Percentiles rank a stretch among this genome's conserved stretches.
phyloP scores from a whole-genome alignment of 2,329 filamentous ascomycete species.

The Boeremia exigua region DNA sequence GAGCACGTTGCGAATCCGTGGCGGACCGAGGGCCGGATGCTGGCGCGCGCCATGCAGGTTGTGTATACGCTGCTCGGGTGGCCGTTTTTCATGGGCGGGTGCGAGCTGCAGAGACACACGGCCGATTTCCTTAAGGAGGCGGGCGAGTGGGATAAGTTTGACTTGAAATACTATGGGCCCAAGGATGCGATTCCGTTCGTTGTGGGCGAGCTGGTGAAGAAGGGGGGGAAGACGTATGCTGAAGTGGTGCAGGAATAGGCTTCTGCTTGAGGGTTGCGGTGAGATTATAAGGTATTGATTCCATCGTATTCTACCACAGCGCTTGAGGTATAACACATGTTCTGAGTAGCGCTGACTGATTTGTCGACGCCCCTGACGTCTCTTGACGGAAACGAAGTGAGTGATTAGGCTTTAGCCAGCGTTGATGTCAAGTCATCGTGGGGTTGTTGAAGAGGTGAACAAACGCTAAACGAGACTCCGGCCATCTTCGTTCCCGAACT shows the following conservation, averaged over 20 bases:
- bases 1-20: slow-evolving; percentile 64
- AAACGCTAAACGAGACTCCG: no score
- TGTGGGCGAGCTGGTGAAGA: slow-evolving; percentile 48
- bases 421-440: no score
- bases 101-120: slow-evolving; percentile 59
- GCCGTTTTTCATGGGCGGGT: slow-evolving; percentile 60
- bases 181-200: slow-evolving; percentile 42
- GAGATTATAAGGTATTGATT: no score
- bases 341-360: no score
- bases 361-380: no score
- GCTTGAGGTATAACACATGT: no score
- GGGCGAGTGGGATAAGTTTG: slow-evolving; percentile 57
- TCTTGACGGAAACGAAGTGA: no score
- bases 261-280: no score
- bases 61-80: slow-evolving; percentile 56
- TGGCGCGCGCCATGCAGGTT: slow-evolving; percentile 55
- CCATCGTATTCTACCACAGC: no score
- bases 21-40: slow-evolving; percentile 52
- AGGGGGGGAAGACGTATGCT: slow-evolving; percentile 29
- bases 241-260: slow-evolving; percentile 22
- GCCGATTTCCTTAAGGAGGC: slow-evolving; percentile 51
- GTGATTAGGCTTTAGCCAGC: no score
- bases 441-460: no score
- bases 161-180: slow-evolving; percentile 50
- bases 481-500: no score